Evolutionary conservation across 495 filamentous ascomycete genomes (phyloP).

Genomic region (Acidiella bohemica): DNA sequence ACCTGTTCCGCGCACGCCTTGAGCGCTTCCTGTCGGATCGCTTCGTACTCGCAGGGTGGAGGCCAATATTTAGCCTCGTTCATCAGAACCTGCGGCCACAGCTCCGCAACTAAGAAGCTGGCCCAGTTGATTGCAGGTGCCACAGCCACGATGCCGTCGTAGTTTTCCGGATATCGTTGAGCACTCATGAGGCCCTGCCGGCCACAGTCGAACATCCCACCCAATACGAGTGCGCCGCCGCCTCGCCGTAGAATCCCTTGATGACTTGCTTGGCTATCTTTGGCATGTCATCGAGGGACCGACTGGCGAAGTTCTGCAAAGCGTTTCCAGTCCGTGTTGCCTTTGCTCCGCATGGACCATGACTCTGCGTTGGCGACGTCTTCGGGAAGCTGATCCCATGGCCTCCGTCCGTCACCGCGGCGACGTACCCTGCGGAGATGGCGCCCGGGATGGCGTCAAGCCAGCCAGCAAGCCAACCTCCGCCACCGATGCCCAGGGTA

Average conservation of each 20-base stretch:
- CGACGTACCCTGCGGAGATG: conserved; percentile 9
- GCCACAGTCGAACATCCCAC: conserved; percentile 23
- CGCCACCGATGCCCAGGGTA: conserved; percentile 22
- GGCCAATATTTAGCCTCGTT: conserved; percentile 14
- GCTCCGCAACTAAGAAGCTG: conserved; percentile 16
- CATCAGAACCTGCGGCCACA: conserved; percentile 27
- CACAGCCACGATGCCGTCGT: conserved; percentile 22
- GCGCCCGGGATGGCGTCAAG: not conserved
- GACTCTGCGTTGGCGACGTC: conserved; percentile 21
- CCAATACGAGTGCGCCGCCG: conserved; percentile 22
- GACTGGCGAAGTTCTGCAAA: conserved; percentile 24
- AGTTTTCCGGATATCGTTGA: conserved; percentile 21
- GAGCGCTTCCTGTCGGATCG: conserved; percentile 22
- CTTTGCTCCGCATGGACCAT: too few relatives aligned
- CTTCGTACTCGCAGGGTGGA: conserved; percentile 20
- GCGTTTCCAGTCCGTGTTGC: conserved; percentile 19
- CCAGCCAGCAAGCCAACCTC: conserved; percentile 15
- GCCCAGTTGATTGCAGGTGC: conserved; percentile 29
- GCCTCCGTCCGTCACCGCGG: conserved; percentile 18
- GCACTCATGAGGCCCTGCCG: conserved; percentile 21
- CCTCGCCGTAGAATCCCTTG: conserved; percentile 17
- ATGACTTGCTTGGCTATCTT: conserved; percentile 20
- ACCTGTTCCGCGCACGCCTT: conserved; percentile 30
- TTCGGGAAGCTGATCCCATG: conserved; percentile 1
- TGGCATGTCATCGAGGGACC: conserved; percentile 16